Evolutionary conservation across 805 yeast genomes (phyloP).

Genomic region (Barnettozyma vustinii): DNA sequence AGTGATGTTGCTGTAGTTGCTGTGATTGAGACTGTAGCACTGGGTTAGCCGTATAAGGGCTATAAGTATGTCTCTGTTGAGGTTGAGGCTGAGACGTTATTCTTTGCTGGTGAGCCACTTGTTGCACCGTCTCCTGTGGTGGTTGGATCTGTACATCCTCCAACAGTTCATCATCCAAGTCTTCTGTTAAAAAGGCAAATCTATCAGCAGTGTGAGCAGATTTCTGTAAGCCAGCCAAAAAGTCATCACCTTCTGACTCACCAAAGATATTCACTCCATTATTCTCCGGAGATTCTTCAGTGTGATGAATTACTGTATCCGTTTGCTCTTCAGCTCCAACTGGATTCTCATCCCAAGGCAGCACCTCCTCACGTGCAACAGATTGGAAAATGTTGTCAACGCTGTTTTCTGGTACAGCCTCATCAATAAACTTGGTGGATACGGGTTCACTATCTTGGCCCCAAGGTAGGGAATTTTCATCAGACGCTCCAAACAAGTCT

Average conservation of each 20-base stretch:
- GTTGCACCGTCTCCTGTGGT: not conserved
- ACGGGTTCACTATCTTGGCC: not conserved
- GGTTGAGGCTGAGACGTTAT: not conserved
- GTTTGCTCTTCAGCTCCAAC: not conserved
- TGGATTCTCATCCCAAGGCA: not conserved
- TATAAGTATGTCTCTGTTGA: not conserved
- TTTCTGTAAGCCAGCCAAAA: not conserved
- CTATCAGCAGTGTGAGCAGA: conserved; percentile 3
- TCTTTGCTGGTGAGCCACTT: not conserved
- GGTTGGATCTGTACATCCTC: conserved; percentile 25
- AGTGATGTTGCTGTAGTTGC: conserved; percentile 8
- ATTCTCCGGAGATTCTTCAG: not conserved
- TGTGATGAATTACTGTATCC: conserved; percentile 1
- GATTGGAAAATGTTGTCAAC: not conserved
- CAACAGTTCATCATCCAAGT: conserved; percentile 24
- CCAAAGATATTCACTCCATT: not conserved
- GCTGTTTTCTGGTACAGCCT: not conserved
- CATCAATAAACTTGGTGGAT: not conserved
- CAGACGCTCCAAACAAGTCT: not conserved
- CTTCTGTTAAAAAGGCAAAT: conserved; percentile 18
- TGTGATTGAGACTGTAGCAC: conserved; percentile 8
- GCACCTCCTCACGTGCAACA: not conserved
- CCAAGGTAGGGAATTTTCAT: not conserved
- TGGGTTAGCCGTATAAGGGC: conserved; percentile 5
- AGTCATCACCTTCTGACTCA: not conserved